Evolutionary conservation across 106 monocot species (phyloP), one percentile per base, ranked within the genome.

Genomic region (Dendrobium officinale): DNA sequence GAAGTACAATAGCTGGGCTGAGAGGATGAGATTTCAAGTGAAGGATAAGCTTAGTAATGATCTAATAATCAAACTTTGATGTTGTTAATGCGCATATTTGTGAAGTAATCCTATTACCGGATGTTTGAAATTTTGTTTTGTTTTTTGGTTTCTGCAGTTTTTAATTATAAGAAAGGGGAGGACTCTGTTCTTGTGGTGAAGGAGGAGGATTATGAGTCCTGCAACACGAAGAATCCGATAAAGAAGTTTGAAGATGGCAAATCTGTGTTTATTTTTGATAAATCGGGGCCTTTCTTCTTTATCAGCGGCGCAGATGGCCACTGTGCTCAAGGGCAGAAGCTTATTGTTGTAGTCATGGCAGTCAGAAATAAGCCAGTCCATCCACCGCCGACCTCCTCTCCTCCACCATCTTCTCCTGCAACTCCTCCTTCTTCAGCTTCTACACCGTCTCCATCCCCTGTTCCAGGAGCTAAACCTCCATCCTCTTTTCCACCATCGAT

Each of bases 261-360:
- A 67, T 86, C 90, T 13, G 79, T 84, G 24, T 86, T 90, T 79
- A n/a, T 6, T 19, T 56, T 95, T 42, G 84, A 86, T 31, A 82
- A 83, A 0, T 75, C 90, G 5, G 95, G 95, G 1, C 90, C 88
- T 27, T 90, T 92, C 89, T 95, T 81, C 85, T 95, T 95, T 84
- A 85, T 95, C 77, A 87, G 88, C 40, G 92, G 92, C 19, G 29
- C 6, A 2, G 26, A 67, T 2, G 75, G 77, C 44, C 77, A 47
- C 72, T 95, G 95, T 73, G 27, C 47, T n/a, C 80, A 92, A 24
- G 91, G 88, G 2, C 81, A 90, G 86, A 95, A 90, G 78, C 75
- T 95, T 74, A 37, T 83, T 0, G 87, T 90, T 11, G 87, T 84
- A 1, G 95, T 95, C 20, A 27, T 90, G 83, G 80, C 85, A 13